Percentiles rank a stretch among this genome's conserved stretches.
Evolutionary conservation across 345 rosid species (phyloP).

Genomic region (Hevea brasiliensis): DNA sequence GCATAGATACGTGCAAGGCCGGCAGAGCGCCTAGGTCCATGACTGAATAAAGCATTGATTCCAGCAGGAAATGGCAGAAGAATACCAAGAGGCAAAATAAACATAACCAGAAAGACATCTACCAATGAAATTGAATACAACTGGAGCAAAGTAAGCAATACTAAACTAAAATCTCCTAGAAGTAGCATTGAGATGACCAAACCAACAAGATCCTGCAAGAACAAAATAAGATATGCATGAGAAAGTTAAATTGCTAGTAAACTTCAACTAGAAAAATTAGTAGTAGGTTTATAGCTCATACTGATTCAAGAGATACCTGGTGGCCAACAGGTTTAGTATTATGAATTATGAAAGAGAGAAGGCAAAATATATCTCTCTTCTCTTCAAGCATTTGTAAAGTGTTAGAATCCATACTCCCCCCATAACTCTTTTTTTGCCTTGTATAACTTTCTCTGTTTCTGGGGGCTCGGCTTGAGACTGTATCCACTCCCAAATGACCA

Average conservation of each 20-base stretch:
- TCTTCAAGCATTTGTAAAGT: constrained; percentile 73
- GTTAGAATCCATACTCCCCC: constrained; percentile 68
- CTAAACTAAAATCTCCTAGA: constrained; percentile 98
- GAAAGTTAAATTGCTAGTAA: background rate
- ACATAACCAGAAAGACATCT: constrained; percentile 78
- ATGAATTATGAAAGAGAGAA: constrained; percentile 85
- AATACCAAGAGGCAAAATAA: constrained; percentile 86
- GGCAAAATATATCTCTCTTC: constrained; percentile 81
- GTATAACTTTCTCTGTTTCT: constrained; percentile 45
- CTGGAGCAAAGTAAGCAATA: constrained; percentile 94
- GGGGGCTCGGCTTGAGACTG: constrained; percentile 42
- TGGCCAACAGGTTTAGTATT: constrained; percentile 99
- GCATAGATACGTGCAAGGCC: constrained; percentile 97
- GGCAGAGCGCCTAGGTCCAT: constrained; percentile 96
- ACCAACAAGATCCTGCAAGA: constrained; percentile 95
- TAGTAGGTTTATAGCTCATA: background rate
- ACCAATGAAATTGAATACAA: constrained; percentile 87
- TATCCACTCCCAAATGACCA: constrained; percentile 43
- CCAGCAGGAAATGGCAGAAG: constrained; percentile 98
- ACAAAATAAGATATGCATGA: constrained; percentile 1
- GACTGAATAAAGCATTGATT: constrained; percentile 96
- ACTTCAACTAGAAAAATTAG: background rate
- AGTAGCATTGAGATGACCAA: constrained; percentile 94
- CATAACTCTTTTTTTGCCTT: constrained; percentile 53
- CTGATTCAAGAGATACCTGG: constrained; percentile 52